These are phyloP conservation scores for Bryopsis sp. DNA, from an alignment of 139 green algal genomes.

Conservation along the genomic window DNA sequence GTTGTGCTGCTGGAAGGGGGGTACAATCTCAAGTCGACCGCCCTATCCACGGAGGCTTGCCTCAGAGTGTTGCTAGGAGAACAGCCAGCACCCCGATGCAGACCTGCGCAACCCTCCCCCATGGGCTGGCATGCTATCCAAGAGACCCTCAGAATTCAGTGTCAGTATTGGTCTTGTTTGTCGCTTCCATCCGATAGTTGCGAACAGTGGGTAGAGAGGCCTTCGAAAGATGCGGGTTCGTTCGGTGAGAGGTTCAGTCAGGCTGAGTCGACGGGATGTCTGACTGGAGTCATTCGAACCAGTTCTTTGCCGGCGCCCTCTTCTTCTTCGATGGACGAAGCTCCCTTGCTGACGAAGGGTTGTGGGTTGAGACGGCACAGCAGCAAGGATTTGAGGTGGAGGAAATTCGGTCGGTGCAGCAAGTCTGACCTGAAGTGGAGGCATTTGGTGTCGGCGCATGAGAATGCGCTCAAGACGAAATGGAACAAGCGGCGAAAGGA, in stretches of 20 bases:
- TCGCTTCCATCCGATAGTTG: background rate
- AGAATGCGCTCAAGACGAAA: constrained; percentile 8
- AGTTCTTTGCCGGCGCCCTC: background rate
- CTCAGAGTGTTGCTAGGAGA: constrained; percentile 63
- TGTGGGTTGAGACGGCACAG: background rate
- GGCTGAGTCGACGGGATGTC: background rate
- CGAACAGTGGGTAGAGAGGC: background rate
- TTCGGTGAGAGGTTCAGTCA: background rate
- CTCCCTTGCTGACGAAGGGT: background rate
- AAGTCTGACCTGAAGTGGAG: background rate
- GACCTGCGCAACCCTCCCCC: background rate
- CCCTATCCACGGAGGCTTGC: constrained; percentile 48
- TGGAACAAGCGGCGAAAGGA: constrained; percentile 5
- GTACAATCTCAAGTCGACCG: constrained; percentile 63
- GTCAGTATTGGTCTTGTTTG: constrained; percentile 15
- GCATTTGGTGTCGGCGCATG: constrained; percentile 1
- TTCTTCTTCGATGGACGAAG: background rate
- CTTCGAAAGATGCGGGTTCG: background rate
- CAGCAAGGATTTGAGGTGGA: background rate
- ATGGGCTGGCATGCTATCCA: background rate
- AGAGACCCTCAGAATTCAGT: constrained; percentile 20
- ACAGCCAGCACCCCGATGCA: no score
- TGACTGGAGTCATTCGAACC: no score
- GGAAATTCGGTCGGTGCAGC: background rate
- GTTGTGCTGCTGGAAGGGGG: constrained; percentile 64